Conservation (phyloP, 257 asterid genomes). For the Rubia yunnanensis region DNA sequence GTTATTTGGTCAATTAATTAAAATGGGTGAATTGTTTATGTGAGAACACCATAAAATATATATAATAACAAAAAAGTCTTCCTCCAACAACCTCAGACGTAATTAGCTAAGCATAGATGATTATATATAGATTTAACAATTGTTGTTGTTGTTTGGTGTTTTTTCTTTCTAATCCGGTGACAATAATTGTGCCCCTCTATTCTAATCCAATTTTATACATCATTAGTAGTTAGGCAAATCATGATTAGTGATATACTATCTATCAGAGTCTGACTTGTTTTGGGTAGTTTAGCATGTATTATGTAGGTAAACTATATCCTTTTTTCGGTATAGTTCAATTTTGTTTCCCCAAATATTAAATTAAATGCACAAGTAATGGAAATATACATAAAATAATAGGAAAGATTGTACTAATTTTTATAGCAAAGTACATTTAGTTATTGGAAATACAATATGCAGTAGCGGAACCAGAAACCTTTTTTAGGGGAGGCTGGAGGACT, state of each 20-base stretch:
- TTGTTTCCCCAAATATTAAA: too few species aligned
- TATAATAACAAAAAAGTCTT: conserved; percentile 3
- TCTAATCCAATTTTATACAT: neutral
- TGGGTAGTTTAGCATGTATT: too few species aligned
- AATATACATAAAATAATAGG: too few species aligned
- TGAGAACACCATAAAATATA: neutral
- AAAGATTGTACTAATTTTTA: too few species aligned
- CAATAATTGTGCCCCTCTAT: neutral
- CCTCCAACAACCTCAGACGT: neutral
- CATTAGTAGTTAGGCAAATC: neutral
- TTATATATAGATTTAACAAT: neutral
- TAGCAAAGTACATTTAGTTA: too few species aligned
- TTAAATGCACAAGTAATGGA: too few species aligned
- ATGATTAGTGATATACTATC: neutral
- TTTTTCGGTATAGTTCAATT: too few species aligned
- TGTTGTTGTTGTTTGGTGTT: neutral
- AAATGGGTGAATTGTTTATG: neutral
- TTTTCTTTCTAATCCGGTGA: neutral
- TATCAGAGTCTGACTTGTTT: too few species aligned
- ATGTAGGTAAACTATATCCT: too few species aligned
- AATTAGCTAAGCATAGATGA: conserved; percentile 3
- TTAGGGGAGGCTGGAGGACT: too few species aligned
- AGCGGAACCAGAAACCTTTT: too few species aligned
- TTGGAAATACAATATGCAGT: too few species aligned
- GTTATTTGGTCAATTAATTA: neutral